Evolutionary conservation across 345 rosid genomes (phyloP), one percentile per base, ranked within the genome.

Genomic region (Gynandropsis gynandra): DNA sequence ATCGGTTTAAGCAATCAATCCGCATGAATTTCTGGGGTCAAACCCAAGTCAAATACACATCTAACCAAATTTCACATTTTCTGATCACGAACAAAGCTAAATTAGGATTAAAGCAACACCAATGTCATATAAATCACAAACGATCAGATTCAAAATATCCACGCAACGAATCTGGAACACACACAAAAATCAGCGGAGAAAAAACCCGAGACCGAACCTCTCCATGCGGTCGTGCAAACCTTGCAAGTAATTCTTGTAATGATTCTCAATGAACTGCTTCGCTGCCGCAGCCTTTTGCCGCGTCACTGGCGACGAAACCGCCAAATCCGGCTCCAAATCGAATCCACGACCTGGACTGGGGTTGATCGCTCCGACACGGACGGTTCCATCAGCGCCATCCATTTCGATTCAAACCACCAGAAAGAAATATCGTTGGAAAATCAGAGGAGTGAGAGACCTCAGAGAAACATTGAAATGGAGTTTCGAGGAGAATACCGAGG

Each of bases 211-310:
- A 2, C 51, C 47, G n/a, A 62, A 90, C 96, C 98, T 84, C 55
- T 90, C 98, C 76, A 60, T 78, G 31, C 98, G 96, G 62, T 90
- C 96, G 71, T 79, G 96, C 54, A 90, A 59, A 43, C 96, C 96
- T 80, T 90, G 98, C 69, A 78, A 74, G 71, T 84, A 65, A 47
- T 90, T 90, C 75, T 87, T 90, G 47, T 87, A 90, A 63, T 90
- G 96, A 72, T 90, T 90, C 87, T 90, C 98, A 10, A 90, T 90
- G 57, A 90, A 90, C 74, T 90, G 95, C 54, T 90, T 90, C 17
- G 96, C 98, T 15, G 98, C 98, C 15, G 95, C 98, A 1, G 98
- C 89, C 50, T 90, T 90, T 79, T 90, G 98, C 55, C 85, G 74
- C 4, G 98, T 90, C 6, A 90, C 95, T 47, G 98, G 98, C 4